Conservation (phyloP, 331 rosid species). For the Rhamnella rubrinervis region DNA sequence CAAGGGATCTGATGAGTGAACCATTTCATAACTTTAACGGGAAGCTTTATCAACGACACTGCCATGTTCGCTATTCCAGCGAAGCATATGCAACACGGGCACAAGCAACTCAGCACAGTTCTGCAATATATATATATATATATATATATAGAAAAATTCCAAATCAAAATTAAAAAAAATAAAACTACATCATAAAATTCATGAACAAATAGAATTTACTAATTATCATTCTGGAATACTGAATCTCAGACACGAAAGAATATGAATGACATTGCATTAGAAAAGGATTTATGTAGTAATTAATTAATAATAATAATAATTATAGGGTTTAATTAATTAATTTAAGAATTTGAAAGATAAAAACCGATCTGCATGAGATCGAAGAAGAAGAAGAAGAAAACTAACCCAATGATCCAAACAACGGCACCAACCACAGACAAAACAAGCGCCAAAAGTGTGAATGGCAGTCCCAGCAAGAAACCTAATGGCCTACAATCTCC, state of each 20-base stretch:
- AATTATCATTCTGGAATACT: too few species aligned
- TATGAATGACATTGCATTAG: too few species aligned
- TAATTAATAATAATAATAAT: too few species aligned
- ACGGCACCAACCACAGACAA: conserved; percentile 66
- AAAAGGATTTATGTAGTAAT: too few species aligned
- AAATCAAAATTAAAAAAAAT: background rate
- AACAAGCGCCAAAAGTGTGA: conserved; percentile 61
- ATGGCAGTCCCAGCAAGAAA: conserved; percentile 78
- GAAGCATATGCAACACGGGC: conserved; percentile 81
- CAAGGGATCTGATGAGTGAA: conserved; percentile 71
- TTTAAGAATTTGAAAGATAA: too few species aligned
- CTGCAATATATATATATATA: conserved; percentile 31
- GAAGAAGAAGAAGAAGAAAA: background rate
- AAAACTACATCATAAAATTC: too few species aligned
- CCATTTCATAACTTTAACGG: conserved; percentile 54
- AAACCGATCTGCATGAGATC: background rate
- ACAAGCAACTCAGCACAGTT: conserved; percentile 65
- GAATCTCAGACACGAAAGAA: too few species aligned
- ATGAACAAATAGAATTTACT: too few species aligned
- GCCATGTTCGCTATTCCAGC: conserved; percentile 70
- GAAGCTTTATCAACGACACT: conserved; percentile 64
- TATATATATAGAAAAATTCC: background rate
- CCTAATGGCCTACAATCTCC: conserved; percentile 79
- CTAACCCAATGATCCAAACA: conserved; percentile 68
- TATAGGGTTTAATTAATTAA: too few species aligned